Evolutionary conservation across 2,329 filamentous ascomycete species (phyloP).

Genomic region (Chrysosporium queenslandicum): DNA sequence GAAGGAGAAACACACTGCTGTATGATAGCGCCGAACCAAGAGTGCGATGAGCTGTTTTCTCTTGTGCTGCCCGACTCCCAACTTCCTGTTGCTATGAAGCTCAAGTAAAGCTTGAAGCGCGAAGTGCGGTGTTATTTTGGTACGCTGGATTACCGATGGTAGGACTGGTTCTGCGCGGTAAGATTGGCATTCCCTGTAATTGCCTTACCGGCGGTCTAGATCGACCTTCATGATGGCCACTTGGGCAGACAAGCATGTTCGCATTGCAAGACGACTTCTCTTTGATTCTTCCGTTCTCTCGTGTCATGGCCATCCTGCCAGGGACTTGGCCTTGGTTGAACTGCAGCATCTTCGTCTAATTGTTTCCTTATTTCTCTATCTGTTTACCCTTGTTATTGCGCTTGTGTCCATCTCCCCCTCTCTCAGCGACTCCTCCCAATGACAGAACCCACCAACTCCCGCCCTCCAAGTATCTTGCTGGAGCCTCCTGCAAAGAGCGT

Average conservation of each 20-base stretch:
- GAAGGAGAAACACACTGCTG: not conserved
- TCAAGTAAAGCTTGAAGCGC: not conserved
- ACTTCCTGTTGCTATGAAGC: not conserved
- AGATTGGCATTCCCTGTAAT: not conserved
- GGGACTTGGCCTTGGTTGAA: not conserved
- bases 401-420: not conserved
- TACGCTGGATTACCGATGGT: not conserved
- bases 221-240: not conserved
- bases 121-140: not conserved
- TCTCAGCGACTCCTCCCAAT: slow-evolving; percentile 20
- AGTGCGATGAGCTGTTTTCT: not conserved
- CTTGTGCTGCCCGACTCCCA: not conserved
- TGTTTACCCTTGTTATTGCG: not conserved
- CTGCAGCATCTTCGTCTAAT: not conserved
- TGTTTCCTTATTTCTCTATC: not conserved
- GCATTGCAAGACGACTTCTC: not conserved
- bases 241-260: not conserved
- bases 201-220: not conserved
- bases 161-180: not conserved
- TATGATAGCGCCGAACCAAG: not conserved
- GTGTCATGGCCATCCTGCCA: not conserved
- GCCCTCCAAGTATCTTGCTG: slow-evolving; percentile 36
- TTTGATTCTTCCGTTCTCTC: not conserved
- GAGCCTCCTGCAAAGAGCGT: slow-evolving; percentile 47
- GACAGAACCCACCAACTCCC: slow-evolving; percentile 29